Evolutionary conservation across 805 yeast species (phyloP).

Genomic region (Cephaloascus fragrans): DNA sequence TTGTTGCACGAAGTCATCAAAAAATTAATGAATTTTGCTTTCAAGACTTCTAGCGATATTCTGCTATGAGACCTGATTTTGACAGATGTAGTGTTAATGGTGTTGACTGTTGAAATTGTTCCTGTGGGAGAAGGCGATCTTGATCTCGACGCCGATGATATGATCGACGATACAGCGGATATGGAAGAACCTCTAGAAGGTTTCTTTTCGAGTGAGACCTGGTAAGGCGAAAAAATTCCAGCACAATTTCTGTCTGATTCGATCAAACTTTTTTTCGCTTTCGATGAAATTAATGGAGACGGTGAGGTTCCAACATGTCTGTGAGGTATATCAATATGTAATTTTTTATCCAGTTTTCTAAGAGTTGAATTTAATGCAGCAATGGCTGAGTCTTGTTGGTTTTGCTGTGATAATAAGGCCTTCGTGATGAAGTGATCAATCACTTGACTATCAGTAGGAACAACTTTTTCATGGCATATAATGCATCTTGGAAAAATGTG

Average conservation of each 20-base stretch:
- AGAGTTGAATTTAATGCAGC: conserved; percentile 4
- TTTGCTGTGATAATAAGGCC: conserved; percentile 2
- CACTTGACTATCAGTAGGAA: conserved; percentile 4
- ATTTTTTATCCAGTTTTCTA: background rate
- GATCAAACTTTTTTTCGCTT: too few relatives aligned
- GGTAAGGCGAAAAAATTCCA: background rate
- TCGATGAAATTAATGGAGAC: background rate
- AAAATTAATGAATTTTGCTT: conserved; percentile 17
- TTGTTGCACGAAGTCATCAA: conserved; percentile 14
- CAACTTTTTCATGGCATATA: background rate
- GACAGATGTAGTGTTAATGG: conserved; percentile 7
- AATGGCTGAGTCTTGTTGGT: conserved; percentile 1
- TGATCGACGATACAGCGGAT: background rate
- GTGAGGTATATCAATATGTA: background rate
- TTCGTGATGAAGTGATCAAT: conserved; percentile 3
- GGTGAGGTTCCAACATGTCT: too few relatives aligned
- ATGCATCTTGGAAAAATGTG: background rate
- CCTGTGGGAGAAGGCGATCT: conserved; percentile 13
- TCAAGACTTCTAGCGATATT: conserved; percentile 16
- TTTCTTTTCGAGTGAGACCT: background rate
- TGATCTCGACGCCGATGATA: background rate
- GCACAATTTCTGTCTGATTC: background rate
- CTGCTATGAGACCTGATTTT: conserved; percentile 9
- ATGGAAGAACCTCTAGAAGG: background rate
- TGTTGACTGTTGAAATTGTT: conserved; percentile 9